Evolutionary conservation across 495 filamentous ascomycete species (phyloP).

Genomic region (Penicillium flavigenum): DNA sequence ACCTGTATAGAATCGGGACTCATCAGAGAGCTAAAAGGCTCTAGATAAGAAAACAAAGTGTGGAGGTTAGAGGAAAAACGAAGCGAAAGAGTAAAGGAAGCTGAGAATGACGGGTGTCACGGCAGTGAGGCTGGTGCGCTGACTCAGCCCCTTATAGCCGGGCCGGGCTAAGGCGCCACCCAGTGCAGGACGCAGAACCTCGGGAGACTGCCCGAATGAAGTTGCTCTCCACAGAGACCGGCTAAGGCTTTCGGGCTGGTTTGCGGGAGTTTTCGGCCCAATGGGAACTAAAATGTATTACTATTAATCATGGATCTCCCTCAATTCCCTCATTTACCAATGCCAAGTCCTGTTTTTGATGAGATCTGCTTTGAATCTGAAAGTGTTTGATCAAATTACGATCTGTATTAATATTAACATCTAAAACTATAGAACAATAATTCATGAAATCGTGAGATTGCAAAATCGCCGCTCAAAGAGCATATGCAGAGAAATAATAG

Average conservation of each 20-base stretch:
- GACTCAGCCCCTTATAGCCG: slow-evolving; percentile 29
- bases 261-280: slow-evolving; percentile 33
- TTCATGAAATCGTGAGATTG: slow-evolving; percentile 24
- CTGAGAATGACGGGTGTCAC: slow-evolving; percentile 24
- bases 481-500: slow-evolving; percentile 4
- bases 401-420: slow-evolving; percentile 7
- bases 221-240: slow-evolving; percentile 17
- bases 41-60: slow-evolving; percentile 26
- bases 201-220: slow-evolving; percentile 5
- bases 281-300: slow-evolving; percentile 15
- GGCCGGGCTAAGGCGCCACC: not conserved
- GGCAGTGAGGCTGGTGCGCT: slow-evolving; percentile 28
- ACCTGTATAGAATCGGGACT: slow-evolving; percentile 45
- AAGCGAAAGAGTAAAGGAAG: slow-evolving; percentile 19
- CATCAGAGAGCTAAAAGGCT: slow-evolving; percentile 48
- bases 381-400: not conserved
- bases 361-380: not conserved
- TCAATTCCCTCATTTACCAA: no score
- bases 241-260: slow-evolving; percentile 26
- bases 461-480: slow-evolving; percentile 3
- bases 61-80: slow-evolving; percentile 15
- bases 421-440: slow-evolving; percentile 2
- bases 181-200: no score
- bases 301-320: slow-evolving; percentile 14
- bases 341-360: not conserved